A percentile compares a stretch with the other conserved stretches of the same genome.
Evolutionary conservation across 768 basidiomycete species (phyloP).

Genomic region (Leccinum sublutescens): DNA sequence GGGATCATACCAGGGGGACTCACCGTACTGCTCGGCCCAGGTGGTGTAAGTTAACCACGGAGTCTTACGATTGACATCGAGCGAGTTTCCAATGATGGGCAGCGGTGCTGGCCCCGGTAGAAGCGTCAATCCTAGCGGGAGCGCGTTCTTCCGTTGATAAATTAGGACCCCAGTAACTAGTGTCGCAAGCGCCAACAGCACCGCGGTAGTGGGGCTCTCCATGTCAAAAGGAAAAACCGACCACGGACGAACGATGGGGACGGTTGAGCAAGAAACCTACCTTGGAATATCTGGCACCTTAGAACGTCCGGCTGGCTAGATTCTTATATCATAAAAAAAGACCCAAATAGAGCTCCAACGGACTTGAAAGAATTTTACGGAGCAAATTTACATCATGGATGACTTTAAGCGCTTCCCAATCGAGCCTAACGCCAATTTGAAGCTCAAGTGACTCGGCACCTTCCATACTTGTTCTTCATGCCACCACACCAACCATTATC

Average conservation of each 20-base stretch:
- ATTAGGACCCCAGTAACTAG: background rate
- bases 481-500: too few relatives aligned
- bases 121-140: background rate
- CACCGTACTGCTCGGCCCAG: conserved; percentile 14
- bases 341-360: background rate
- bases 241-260: background rate
- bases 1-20: background rate
- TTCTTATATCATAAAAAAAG: background rate
- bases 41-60: conserved; percentile 13
- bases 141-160: background rate
- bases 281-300: background rate
- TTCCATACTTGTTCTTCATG: too few relatives aligned
- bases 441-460: too few relatives aligned
- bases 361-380: background rate
- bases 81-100: conserved; percentile 14
- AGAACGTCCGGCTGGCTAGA: background rate
- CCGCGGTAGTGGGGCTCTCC: background rate
- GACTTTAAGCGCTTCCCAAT: background rate
- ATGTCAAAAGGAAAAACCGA: background rate
- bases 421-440: background rate
- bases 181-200: background rate
- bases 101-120: conserved; percentile 14
- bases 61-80: background rate
- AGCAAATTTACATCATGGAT: background rate
- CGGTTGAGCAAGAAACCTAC: background rate